Evolutionary conservation across 2,329 filamentous ascomycete species (phyloP).

Genomic region (Colletotrichum higginsianum): DNA sequence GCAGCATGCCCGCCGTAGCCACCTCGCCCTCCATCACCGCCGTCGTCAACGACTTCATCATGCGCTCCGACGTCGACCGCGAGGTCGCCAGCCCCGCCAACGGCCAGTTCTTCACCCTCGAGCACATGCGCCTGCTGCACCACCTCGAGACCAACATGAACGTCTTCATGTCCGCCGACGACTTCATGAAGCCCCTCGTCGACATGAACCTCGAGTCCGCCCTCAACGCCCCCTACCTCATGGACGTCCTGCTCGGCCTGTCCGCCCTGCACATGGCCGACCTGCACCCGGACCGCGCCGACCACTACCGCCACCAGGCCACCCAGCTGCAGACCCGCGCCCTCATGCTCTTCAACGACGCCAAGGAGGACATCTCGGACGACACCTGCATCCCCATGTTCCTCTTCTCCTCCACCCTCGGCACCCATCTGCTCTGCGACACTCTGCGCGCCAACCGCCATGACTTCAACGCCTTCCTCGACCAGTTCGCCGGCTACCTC

Average conservation of each 20-base stretch:
- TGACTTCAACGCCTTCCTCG: constrained; percentile 57
- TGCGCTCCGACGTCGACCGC: constrained; percentile 16
- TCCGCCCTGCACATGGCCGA: constrained; percentile 55
- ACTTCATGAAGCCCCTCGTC: constrained; percentile 46
- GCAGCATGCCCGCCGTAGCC: constrained; percentile 2
- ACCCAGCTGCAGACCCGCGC: constrained; percentile 50
- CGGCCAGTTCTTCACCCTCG: constrained; percentile 51
- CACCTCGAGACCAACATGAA: constrained; percentile 51
- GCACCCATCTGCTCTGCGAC: constrained; percentile 39
- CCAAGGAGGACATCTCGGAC: constrained; percentile 44
- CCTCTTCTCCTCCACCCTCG: constrained; percentile 58
- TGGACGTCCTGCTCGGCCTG: constrained; percentile 56
- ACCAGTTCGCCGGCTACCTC: constrained; percentile 58
- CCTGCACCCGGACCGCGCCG: constrained; percentile 42
- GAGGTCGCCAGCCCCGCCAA: constrained; percentile 18
- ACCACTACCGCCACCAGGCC: constrained; percentile 49
- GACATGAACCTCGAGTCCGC: constrained; percentile 52
- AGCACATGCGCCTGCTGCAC: constrained; percentile 57
- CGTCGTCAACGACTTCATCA: constrained; percentile 30
- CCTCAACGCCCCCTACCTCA: constrained; percentile 53
- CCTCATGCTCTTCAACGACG: constrained; percentile 50
- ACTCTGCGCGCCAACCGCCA: constrained; percentile 50
- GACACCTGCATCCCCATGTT: constrained; percentile 58
- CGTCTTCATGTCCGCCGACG: constrained; percentile 43
- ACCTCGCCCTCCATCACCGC: constrained; percentile 25